These are phyloP conservation scores for Scheffersomyces amazonensis DNA, from an alignment of 805 yeast species.

Conservation along the genomic window DNA sequence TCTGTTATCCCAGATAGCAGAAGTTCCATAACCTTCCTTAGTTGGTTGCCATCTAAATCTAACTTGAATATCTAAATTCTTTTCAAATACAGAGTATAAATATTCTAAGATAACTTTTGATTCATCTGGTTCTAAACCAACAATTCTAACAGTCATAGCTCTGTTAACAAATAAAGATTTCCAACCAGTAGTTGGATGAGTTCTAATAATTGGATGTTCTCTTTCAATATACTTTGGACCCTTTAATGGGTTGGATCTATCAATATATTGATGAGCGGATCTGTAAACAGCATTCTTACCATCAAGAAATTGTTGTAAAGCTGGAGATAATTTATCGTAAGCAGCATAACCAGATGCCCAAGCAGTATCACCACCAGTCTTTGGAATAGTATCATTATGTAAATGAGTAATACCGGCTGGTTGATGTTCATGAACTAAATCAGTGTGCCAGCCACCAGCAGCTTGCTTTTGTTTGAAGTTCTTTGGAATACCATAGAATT, in stretches of 20 bases:
- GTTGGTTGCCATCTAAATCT: slow-evolving; percentile 46
- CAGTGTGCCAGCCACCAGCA: slow-evolving; percentile 28
- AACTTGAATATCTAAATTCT: slow-evolving; percentile 54
- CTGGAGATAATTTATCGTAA: slow-evolving; percentile 53
- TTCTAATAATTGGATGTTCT: slow-evolving; percentile 60
- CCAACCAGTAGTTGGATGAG: slow-evolving; percentile 66
- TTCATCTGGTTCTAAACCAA: slow-evolving; percentile 52
- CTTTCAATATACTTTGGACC: slow-evolving; percentile 50
- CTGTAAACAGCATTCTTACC: slow-evolving; percentile 46
- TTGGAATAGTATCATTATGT: slow-evolving; percentile 39
- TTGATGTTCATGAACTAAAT: slow-evolving; percentile 33
- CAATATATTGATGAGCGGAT: slow-evolving; percentile 41
- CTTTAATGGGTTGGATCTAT: slow-evolving; percentile 44
- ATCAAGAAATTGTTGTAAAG: slow-evolving; percentile 48
- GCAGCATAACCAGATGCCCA: slow-evolving; percentile 61
- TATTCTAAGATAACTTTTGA: slow-evolving; percentile 45
- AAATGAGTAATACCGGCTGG: slow-evolving; percentile 39
- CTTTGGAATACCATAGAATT: slow-evolving; percentile 23
- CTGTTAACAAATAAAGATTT: slow-evolving; percentile 56
- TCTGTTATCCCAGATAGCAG: slow-evolving; percentile 63
- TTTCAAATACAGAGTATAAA: slow-evolving; percentile 45
- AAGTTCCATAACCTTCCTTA: slow-evolving; percentile 41
- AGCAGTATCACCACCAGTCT: slow-evolving; percentile 54
- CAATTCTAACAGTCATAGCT: slow-evolving; percentile 47
- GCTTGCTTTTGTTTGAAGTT: slow-evolving; percentile 24